Percentiles rank a stretch among this genome's conserved stretches.
These are phyloP conservation scores for Brassica napus DNA, from an alignment of 345 rosid species.

Conservation along the genomic window DNA sequence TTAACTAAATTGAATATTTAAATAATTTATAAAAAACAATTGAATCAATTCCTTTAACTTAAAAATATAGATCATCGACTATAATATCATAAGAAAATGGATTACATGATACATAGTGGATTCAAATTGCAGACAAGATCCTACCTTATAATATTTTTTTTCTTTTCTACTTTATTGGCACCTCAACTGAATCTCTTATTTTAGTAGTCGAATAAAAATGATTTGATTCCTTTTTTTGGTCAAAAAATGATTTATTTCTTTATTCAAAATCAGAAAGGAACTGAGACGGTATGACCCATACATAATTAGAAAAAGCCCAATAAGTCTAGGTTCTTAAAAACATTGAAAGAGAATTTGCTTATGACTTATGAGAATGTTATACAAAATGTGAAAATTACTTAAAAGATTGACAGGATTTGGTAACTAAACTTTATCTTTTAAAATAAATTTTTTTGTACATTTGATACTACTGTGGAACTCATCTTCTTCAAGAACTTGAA, in stretches of 20 bases:
- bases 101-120: slow-evolving; percentile 16
- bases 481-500: background rate
- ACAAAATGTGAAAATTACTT: background rate
- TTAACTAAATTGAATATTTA: slow-evolving; percentile 11
- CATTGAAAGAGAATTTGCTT: background rate
- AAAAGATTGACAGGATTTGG: background rate
- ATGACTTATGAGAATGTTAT: background rate
- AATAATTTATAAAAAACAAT: background rate
- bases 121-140: slow-evolving; percentile 28
- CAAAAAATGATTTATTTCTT: background rate
- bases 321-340: background rate
- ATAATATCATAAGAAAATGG: background rate
- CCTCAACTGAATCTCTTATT: slow-evolving; percentile 15
- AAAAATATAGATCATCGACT: slow-evolving; percentile 1
- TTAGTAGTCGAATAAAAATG: background rate
- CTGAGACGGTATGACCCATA: background rate
- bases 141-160: slow-evolving; percentile 2
- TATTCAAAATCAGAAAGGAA: background rate
- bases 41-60: background rate
- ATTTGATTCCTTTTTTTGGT: background rate
- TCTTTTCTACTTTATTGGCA: slow-evolving; percentile 17
- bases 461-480: slow-evolving; percentile 7
- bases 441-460: slow-evolving; percentile 8
- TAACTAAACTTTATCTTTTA: background rate
- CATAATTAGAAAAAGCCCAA: background rate